Evolutionary conservation across 1,139 yeast species (phyloP).

Genomic region (Candida neerlandica): DNA sequence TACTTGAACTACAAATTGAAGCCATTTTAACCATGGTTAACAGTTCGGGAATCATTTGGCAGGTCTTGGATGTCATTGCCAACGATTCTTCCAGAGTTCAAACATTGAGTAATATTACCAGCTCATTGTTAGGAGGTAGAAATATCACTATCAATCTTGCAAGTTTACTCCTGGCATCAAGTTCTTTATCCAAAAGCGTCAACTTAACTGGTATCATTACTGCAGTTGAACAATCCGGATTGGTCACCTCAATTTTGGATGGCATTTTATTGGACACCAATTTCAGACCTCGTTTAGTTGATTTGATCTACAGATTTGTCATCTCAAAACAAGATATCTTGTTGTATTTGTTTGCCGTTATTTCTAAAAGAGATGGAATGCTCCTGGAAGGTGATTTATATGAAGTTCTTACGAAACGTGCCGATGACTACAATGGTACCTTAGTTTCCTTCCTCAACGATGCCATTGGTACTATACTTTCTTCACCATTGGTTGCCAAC

Average conservation of each 20-base stretch:
- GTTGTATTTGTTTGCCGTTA: conserved; percentile 26
- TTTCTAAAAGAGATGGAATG: conserved; percentile 21
- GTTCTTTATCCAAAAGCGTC: conserved; percentile 13
- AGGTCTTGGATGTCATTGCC: conserved; percentile 39
- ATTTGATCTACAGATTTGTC: conserved; percentile 35
- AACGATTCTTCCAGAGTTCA: conserved; percentile 31
- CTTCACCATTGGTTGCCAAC: conserved; percentile 29
- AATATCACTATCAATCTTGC: conserved; percentile 13
- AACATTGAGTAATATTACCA: conserved; percentile 35
- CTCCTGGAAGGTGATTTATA: conserved; percentile 7
- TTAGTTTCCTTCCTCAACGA: conserved; percentile 34
- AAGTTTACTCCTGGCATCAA: conserved; percentile 2
- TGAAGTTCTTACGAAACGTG: conserved; percentile 24
- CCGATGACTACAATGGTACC: conserved; percentile 22
- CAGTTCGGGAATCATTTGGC: conserved; percentile 39
- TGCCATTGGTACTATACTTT: conserved; percentile 30
- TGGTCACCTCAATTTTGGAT: conserved; percentile 34
- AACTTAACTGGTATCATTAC: conserved; percentile 29
- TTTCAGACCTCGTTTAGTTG: conserved; percentile 40
- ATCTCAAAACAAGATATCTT: conserved; percentile 33
- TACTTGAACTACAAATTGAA: conserved; percentile 23
- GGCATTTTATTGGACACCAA: conserved; percentile 40
- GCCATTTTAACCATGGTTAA: conserved; percentile 32
- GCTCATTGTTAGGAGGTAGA: conserved; percentile 18
- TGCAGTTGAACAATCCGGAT: conserved; percentile 36